Evolutionary conservation across 345 rosid genomes (phyloP).

Genomic region (Litchi chinensis): DNA sequence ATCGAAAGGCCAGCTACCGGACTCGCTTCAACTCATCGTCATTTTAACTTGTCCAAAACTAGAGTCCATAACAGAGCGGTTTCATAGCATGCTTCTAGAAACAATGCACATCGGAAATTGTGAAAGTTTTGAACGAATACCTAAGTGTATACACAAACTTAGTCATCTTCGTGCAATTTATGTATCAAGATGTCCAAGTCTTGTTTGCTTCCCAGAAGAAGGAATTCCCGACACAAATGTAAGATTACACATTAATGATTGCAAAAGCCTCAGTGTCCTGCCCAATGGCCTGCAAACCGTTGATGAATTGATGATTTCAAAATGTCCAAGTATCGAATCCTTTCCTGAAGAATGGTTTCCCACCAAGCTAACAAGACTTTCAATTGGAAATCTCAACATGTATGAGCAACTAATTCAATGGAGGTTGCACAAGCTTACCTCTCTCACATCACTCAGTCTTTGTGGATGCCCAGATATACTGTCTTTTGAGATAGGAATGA

Average conservation of each 20-base stretch:
- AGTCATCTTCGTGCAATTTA: not conserved
- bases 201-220: not conserved
- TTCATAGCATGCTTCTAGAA: not conserved
- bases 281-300: constrained; percentile 8
- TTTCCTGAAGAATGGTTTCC: constrained; percentile 14
- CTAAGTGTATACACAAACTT: not conserved
- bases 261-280: not conserved
- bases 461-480: constrained; percentile 11
- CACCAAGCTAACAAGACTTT: constrained; percentile 2
- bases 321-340: constrained; percentile 1
- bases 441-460: constrained; percentile 8
- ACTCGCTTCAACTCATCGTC: not conserved
- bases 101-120: not conserved
- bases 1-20: not conserved
- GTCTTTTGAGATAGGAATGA: constrained; percentile 23
- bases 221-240: constrained; percentile 1
- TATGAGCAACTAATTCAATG: constrained; percentile 9
- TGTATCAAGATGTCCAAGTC: not conserved
- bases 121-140: not conserved
- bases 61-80: not conserved
- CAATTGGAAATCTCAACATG: not conserved
- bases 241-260: not conserved
- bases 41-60: not conserved
- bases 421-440: constrained; percentile 25
- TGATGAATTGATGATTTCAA: not conserved